A percentile compares a stretch with the other conserved stretches of the same genome.
Evolutionary conservation across 225 moss, liverwort and hornwort species (phyloP).

Genomic region (Asterella californica): DNA sequence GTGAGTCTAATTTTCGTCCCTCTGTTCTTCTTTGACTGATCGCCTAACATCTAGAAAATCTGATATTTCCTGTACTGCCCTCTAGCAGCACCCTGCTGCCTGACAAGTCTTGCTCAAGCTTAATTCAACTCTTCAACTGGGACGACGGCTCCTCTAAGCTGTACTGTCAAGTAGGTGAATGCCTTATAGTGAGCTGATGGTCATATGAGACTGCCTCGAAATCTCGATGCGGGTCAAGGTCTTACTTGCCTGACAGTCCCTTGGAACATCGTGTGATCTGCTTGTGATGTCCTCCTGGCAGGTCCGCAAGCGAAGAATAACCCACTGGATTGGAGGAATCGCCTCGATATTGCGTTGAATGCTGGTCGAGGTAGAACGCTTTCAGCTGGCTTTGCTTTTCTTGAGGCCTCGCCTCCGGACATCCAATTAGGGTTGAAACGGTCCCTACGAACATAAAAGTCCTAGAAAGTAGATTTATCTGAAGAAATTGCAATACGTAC

Average conservation of each 20-base stretch:
- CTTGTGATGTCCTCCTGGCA: not conserved
- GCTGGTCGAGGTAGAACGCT: conserved; percentile 1
- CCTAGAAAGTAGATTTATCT: not conserved
- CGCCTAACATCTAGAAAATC: too few species aligned
- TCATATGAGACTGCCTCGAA: too few species aligned
- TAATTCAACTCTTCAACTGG: too few species aligned
- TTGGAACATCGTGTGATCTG: not conserved
- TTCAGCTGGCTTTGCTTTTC: not conserved
- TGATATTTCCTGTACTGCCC: too few species aligned
- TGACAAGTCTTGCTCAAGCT: too few species aligned
- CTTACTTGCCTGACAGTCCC: too few species aligned
- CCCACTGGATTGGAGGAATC: not conserved
- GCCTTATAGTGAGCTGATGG: too few species aligned
- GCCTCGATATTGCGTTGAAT: not conserved
- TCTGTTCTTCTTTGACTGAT: not conserved
- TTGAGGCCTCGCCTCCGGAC: not conserved
- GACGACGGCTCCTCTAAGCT: too few species aligned
- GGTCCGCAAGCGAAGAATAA: not conserved
- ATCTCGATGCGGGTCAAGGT: too few species aligned
- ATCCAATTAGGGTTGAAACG: not conserved
- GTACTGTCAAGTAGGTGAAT: too few species aligned
- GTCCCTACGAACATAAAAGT: not conserved
- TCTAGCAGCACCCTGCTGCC: too few species aligned
- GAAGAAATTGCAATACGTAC: too few species aligned
- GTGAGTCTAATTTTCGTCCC: not conserved